Evolutionary conservation across 2,329 filamentous ascomycete species (phyloP), one percentile per base, ranked within the genome.

Genomic region (Nemania sp.): DNA sequence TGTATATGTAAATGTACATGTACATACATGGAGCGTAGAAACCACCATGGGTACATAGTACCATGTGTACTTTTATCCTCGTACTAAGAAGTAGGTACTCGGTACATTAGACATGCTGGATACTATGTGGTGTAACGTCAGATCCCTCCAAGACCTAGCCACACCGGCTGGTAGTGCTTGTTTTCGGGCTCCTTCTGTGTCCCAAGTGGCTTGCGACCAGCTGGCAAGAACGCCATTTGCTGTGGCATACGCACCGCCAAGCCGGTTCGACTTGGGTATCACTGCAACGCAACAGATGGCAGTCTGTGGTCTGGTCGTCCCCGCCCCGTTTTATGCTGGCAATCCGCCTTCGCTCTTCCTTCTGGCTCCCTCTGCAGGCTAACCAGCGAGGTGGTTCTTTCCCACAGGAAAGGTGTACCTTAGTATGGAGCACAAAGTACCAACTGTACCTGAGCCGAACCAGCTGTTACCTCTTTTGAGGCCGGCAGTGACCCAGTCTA

Each of bases 401-500:
- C 25, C 25, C 25, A 29, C 25, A 29, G 25, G n/a, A n/a, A n/a
- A n/a, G n/a, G n/a, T n/a, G n/a, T n/a, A 42, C 39, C 42, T 18
- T 35, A 35, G 17, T 39, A 54, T 15, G 5, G n/a, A 62, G 37
- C 43, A 13, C n/a, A n/a, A n/a, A n/a, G n/a, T n/a, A n/a, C n/a
- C 20, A 34, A 4, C 12, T 13, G 35, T 40, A 43, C 53, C 49
- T 61, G 25, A 39, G 21, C 40, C n/a, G 13, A 40, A 34, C 53
- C 25, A 35, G 45, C 47, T 50, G 29, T 21, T 25, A 20, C 34
- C 45, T 29, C 25, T 59, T 46, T 59, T 45, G 55, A 55, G 59
- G 34, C 55, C 59, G 59, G 59, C 59, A 62, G 34, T 59, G 51
- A 55, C 37, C 37, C 35, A 15, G 25, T 29, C 25, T 29, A 45